These are phyloP conservation scores for Barbarea vulgaris DNA, from an alignment of 345 rosid genomes.

Conservation along the genomic window DNA sequence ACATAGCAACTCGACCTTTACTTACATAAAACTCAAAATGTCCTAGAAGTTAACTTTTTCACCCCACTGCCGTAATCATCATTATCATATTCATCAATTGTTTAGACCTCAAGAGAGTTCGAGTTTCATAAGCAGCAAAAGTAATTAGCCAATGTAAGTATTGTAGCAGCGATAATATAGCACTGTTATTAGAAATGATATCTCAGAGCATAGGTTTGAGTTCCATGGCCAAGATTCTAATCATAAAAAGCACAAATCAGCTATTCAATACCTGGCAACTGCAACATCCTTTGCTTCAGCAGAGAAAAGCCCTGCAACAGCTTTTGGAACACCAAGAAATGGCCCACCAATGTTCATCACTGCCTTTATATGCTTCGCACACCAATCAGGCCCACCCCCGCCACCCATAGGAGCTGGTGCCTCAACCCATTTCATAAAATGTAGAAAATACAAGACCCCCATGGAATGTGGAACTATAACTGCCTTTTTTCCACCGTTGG, in stretches of 20 bases:
- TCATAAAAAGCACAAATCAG: neutral
- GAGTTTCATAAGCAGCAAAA: slow-evolving; percentile 5
- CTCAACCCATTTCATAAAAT: slow-evolving; percentile 99
- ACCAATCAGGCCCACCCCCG: slow-evolving; percentile 95
- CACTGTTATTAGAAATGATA: neutral
- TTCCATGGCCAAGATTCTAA: slow-evolving; percentile 6
- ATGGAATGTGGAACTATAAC: slow-evolving; percentile 95
- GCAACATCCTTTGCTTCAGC: slow-evolving; percentile 96
- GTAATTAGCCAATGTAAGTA: neutral
- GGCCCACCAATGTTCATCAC: slow-evolving; percentile 96
- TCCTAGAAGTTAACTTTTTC: slow-evolving; percentile 6
- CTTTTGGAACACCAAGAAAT: slow-evolving; percentile 92
- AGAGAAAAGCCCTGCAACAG: slow-evolving; percentile 87
- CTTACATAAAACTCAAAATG: neutral
- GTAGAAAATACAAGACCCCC: slow-evolving; percentile 92
- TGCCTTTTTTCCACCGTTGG: slow-evolving; percentile 79
- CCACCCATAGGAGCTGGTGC: slow-evolving; percentile 98
- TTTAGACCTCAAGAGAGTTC: slow-evolving; percentile 2
- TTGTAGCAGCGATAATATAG: neutral
- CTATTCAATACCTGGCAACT: slow-evolving; percentile 69
- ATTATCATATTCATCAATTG: neutral
- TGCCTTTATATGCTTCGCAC: slow-evolving; percentile 89
- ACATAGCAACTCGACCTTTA: neutral
- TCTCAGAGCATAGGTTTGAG: neutral
- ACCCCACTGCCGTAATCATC: neutral